Conservation (phyloP, 2,329 filamentous ascomycete genomes). For the Talaromyces sp. region DNA sequence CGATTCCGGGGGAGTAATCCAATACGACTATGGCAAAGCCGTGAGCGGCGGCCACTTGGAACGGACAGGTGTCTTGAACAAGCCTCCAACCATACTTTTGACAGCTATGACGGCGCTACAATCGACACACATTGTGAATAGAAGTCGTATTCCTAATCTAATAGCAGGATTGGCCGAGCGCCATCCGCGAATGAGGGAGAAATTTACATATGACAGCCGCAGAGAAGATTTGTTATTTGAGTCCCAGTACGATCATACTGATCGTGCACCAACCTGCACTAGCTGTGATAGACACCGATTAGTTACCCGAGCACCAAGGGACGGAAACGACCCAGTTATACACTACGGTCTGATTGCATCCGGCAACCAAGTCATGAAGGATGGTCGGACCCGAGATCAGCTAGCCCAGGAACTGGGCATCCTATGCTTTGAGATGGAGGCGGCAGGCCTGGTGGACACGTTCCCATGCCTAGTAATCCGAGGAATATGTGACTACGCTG, state of each 20-base stretch:
- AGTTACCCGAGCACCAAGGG: background rate
- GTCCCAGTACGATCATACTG: background rate
- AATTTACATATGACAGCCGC: background rate
- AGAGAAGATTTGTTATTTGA: constrained; percentile 5
- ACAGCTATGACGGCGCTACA: constrained; percentile 18
- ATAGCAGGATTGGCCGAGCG: background rate
- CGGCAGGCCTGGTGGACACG: constrained; percentile 11
- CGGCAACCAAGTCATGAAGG: background rate
- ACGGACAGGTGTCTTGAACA: constrained; percentile 17
- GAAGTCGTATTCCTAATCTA: constrained; percentile 1
- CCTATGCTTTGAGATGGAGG: constrained; percentile 16
- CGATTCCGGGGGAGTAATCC: constrained; percentile 25
- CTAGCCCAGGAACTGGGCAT: constrained; percentile 5
- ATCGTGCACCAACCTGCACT: background rate
- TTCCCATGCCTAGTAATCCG: constrained; percentile 19
- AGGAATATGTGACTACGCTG: constrained; percentile 17
- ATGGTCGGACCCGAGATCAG: background rate
- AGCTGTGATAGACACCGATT: background rate
- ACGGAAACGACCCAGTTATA: background rate
- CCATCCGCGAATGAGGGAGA: background rate
- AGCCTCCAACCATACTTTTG: constrained; percentile 15
- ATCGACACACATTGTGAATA: constrained; percentile 13
- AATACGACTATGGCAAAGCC: constrained; percentile 21
- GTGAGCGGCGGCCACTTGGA: constrained; percentile 12
- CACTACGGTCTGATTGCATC: constrained; percentile 7